Conservation (phyloP, 306 rosid species). For the Trifolium dubium region DNA sequence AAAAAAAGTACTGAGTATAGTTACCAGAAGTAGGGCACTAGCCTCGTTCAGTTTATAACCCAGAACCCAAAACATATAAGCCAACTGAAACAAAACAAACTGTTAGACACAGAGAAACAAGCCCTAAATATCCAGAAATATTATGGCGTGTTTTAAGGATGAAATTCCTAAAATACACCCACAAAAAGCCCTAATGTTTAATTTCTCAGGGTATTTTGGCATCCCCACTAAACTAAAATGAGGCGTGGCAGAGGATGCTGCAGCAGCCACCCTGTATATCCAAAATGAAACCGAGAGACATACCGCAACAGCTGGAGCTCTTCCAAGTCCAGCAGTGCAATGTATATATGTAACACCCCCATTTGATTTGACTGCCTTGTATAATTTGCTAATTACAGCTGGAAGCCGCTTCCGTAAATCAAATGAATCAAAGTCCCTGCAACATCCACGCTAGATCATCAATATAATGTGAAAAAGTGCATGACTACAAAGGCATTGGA, state of each 20-base stretch:
- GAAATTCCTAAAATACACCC: not conserved
- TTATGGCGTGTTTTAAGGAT: not conserved
- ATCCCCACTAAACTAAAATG: not conserved
- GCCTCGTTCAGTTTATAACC: constrained; percentile 80
- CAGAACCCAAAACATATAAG: constrained; percentile 92
- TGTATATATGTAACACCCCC: constrained; percentile 93
- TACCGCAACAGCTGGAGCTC: constrained; percentile 96
- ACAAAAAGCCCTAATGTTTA: not conserved
- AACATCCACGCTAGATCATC: constrained; percentile 43
- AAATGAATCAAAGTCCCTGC: constrained; percentile 90
- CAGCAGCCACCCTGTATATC: not conserved
- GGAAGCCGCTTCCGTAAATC: constrained; percentile 86
- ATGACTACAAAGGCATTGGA: constrained; percentile 26
- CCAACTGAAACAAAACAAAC: constrained; percentile 69
- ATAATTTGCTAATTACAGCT: constrained; percentile 75
- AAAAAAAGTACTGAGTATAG: constrained; percentile 28
- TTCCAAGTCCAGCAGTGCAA: constrained; percentile 99
- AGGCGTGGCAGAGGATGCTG: not conserved
- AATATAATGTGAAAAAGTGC: constrained; percentile 33
- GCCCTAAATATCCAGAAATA: not conserved
- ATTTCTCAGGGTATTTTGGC: not conserved
- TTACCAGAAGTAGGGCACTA: constrained; percentile 72
- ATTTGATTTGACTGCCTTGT: constrained; percentile 70
- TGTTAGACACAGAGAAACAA: constrained; percentile 32
- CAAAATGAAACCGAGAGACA: constrained; percentile 41